phyloP scores from a whole-genome alignment of 2,329 filamentous ascomycete species.

The Diaporthe citriasiana region DNA sequence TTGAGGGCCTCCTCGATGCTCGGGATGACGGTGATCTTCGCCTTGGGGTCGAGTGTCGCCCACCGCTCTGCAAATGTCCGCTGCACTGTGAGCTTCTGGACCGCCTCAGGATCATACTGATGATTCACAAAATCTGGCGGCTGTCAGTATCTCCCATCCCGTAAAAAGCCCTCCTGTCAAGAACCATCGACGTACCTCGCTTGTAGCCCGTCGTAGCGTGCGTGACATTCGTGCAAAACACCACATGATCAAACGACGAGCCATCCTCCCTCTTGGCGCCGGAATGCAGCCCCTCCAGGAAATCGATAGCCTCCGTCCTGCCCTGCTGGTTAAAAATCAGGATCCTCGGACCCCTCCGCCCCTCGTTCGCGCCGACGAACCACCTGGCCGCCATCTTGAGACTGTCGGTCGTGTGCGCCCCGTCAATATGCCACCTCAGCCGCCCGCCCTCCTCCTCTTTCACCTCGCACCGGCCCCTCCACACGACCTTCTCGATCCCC shows the following conservation, averaged over 20 bases:
- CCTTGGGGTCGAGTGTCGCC: constrained; percentile 61
- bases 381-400: constrained; percentile 85
- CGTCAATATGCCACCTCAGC: constrained; percentile 89
- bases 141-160: constrained; percentile 23
- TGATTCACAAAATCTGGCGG: constrained; percentile 68
- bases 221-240: constrained; percentile 54
- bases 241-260: constrained; percentile 74
- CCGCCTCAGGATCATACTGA: constrained; percentile 65
- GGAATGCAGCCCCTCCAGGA: constrained; percentile 64
- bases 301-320: constrained; percentile 65
- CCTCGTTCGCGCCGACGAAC: constrained; percentile 72
- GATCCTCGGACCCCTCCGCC: constrained; percentile 55
- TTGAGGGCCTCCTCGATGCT: constrained; percentile 70
- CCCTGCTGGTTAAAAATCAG: constrained; percentile 93
- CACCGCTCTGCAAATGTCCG: constrained; percentile 67
- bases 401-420: constrained; percentile 93
- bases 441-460: constrained; percentile 65
- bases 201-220: constrained; percentile 66
- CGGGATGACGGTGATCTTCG: constrained; percentile 62
- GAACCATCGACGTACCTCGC: constrained; percentile 49
- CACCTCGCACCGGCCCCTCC: constrained; percentile 83
- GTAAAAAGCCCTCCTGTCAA: background rate
- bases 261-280: constrained; percentile 50
- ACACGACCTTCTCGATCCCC: constrained; percentile 81
- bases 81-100: constrained; percentile 67